phyloP scores from a whole-genome alignment of 495 filamentous ascomycete genomes.

The Neurospora terricola region DNA sequence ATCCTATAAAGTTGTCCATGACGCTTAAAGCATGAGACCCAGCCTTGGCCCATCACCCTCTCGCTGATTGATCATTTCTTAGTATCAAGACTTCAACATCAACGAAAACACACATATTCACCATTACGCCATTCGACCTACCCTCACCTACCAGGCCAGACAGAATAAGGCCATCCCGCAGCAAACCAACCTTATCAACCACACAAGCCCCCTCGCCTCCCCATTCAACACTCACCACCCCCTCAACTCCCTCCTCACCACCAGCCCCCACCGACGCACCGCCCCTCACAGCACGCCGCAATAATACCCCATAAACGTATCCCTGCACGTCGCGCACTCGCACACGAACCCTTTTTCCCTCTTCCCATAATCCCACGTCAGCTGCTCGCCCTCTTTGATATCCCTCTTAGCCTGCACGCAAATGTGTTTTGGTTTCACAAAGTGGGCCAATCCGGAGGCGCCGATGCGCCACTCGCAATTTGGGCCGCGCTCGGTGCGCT shows the following conservation, averaged over 20 bases:
- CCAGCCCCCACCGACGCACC: neutral
- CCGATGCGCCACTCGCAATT: slow-evolving; percentile 21
- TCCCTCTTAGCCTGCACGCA: slow-evolving; percentile 15
- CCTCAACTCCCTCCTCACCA: neutral
- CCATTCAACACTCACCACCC: neutral
- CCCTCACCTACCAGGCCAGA: neutral
- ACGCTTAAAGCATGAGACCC: neutral
- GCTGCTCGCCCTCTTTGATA: slow-evolving; percentile 20
- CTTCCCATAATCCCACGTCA: slow-evolving; percentile 21
- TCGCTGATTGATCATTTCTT: neutral
- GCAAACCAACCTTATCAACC: neutral
- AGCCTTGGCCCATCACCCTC: neutral
- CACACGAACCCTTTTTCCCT: slow-evolving; percentile 13
- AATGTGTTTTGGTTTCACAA: slow-evolving; percentile 11
- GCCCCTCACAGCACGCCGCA: slow-evolving; percentile 9
- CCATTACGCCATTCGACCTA: neutral
- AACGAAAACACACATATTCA: neutral
- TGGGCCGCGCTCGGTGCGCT: slow-evolving; percentile 5
- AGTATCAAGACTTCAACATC: neutral
- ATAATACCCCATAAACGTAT: neutral
- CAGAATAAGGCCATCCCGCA: neutral
- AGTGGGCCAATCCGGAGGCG: slow-evolving; percentile 7
- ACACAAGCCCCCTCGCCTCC: neutral
- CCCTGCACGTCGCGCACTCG: slow-evolving; percentile 12
- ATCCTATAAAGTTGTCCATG: neutral